phyloP scores from a whole-genome alignment of 2,329 filamentous ascomycete species.

The Cercospora citrullina region DNA sequence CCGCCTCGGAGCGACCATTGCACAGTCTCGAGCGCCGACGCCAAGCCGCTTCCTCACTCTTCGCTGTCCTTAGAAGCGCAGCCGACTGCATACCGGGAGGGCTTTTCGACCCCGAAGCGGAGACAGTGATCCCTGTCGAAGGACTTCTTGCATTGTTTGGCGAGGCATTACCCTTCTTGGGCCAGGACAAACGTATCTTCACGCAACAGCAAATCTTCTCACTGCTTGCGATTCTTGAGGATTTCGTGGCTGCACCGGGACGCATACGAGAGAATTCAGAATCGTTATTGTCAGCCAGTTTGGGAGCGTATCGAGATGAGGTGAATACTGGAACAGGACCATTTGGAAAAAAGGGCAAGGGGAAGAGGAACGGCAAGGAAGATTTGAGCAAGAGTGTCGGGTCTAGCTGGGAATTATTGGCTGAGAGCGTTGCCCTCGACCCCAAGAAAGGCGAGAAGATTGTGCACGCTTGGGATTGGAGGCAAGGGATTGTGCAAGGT shows the following conservation, averaged over 20 bases:
- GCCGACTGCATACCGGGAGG: constrained; percentile 90
- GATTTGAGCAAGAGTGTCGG: constrained; percentile 27
- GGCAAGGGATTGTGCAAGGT: constrained; percentile 25
- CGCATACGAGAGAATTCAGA: constrained; percentile 35
- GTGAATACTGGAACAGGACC: constrained; percentile 16
- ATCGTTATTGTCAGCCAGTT: constrained; percentile 30
- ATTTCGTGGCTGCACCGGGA: constrained; percentile 31
- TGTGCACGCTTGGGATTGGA: constrained; percentile 29
- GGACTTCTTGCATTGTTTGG: constrained; percentile 80
- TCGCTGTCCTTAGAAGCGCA: constrained; percentile 81
- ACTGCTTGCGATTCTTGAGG: constrained; percentile 34
- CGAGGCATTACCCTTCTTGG: constrained; percentile 76
- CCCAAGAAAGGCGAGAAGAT: constrained; percentile 19
- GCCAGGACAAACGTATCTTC: constrained; percentile 48
- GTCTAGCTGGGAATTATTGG: constrained; percentile 36
- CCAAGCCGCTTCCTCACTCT: constrained; percentile 70
- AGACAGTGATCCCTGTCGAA: constrained; percentile 84
- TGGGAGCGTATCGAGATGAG: constrained; percentile 29
- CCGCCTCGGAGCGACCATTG: constrained; percentile 40
- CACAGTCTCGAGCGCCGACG: constrained; percentile 62
- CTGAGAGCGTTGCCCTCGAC: constrained; percentile 21
- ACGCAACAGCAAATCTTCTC: constrained; percentile 33
- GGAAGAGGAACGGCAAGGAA: constrained; percentile 27
- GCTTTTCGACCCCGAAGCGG: constrained; percentile 76
- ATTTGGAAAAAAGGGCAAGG: constrained; percentile 11